These are phyloP conservation scores for Podila clonocystis DNA, from an alignment of 192 early-diverging fungal species.

Conservation along the genomic window DNA sequence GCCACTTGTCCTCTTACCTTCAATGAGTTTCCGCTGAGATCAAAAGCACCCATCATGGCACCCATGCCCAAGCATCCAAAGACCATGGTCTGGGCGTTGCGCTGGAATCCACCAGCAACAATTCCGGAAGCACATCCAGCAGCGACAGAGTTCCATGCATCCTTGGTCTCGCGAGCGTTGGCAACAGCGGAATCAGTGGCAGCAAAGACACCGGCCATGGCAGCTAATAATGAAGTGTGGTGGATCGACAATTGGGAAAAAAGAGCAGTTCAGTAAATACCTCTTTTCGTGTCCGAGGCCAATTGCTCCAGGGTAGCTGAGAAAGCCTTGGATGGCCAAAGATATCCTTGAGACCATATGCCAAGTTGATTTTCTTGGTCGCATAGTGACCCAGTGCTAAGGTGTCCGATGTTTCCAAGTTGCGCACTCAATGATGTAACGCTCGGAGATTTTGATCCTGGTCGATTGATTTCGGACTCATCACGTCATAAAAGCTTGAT, in stretches of 20 bases:
- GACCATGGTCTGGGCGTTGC: constrained; percentile 68
- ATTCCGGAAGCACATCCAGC: constrained; percentile 80
- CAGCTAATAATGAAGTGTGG: constrained; percentile 53
- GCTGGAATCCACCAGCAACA: constrained; percentile 69
- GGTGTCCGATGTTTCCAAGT: no score
- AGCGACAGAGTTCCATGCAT: constrained; percentile 74
- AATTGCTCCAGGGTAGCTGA: no score
- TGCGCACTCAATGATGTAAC: not conserved
- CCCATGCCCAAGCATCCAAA: constrained; percentile 72
- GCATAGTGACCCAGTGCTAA: no score
- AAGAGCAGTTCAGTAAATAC: no score
- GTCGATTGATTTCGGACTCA: not conserved
- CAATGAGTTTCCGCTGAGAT: constrained; percentile 66
- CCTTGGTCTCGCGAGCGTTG: constrained; percentile 72
- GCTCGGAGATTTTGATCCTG: constrained; percentile 8
- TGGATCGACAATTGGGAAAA: no score
- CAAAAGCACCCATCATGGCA: constrained; percentile 72
- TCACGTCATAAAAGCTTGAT: not conserved
- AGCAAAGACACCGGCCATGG: constrained; percentile 83
- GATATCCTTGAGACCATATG: no score
- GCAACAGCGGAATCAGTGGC: constrained; percentile 66
- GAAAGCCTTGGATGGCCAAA: no score
- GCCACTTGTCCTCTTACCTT: constrained; percentile 41
- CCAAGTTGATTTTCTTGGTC: no score
- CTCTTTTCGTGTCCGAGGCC: no score